Conservation (phyloP, 2,329 filamentous ascomycete species). For the Cercospora sojina region DNA sequence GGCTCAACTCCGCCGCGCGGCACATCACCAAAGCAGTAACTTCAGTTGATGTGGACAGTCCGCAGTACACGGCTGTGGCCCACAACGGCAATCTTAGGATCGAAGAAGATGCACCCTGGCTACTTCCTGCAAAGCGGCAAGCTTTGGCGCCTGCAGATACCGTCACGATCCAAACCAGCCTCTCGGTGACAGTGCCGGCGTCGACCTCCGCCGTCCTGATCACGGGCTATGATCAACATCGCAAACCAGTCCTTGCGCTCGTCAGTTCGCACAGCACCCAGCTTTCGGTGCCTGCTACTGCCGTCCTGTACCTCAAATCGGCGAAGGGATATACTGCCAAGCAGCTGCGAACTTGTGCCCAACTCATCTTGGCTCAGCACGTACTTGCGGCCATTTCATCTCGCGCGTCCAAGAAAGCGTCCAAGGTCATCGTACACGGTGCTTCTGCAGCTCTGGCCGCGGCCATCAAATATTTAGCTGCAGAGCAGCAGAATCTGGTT, state of each 20-base stretch:
- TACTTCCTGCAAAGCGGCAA: constrained; percentile 5
- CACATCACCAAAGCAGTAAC: constrained; percentile 22
- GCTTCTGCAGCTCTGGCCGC: constrained; percentile 17
- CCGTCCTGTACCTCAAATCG: constrained; percentile 6
- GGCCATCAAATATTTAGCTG: constrained; percentile 11
- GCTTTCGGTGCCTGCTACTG: neutral
- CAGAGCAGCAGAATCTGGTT: neutral
- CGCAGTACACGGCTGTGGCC: constrained; percentile 15
- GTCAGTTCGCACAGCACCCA: constrained; percentile 12
- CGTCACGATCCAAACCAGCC: constrained; percentile 2
- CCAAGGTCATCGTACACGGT: constrained; percentile 18
- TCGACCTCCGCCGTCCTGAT: constrained; percentile 16
- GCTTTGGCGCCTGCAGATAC: neutral
- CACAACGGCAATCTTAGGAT: constrained; percentile 14
- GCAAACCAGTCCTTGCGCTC: constrained; percentile 15
- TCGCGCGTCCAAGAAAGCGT: neutral
- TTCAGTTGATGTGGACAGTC: neutral
- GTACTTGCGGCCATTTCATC: constrained; percentile 17
- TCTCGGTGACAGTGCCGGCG: constrained; percentile 16
- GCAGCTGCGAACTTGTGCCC: constrained; percentile 18
- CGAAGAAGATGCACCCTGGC: constrained; percentile 19
- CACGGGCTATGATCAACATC: constrained; percentile 13
- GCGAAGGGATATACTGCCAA: constrained; percentile 15
- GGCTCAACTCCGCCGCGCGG: constrained; percentile 32
- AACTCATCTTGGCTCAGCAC: constrained; percentile 18